Percentiles rank a stretch among this genome's conserved stretches.
Evolutionary conservation across 2,329 filamentous ascomycete genomes (phyloP).

Genomic region (Coniella vitis): DNA sequence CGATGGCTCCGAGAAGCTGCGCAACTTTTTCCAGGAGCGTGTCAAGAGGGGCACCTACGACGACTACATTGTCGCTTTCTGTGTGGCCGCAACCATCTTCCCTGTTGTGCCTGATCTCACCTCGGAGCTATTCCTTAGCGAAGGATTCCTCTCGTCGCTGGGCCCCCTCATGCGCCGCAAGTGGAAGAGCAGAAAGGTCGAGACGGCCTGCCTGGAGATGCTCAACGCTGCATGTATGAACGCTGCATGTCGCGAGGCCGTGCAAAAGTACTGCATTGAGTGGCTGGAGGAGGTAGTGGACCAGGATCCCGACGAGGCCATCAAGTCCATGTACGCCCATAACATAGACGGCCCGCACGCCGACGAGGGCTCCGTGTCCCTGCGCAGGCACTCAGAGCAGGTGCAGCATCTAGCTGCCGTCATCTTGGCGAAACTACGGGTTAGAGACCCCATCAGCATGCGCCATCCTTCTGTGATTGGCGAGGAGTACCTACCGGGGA

Average conservation of each 20-base stretch:
- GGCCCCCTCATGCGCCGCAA: conserved; percentile 70
- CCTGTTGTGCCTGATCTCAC: conserved; percentile 74
- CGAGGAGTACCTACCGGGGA: conserved; percentile 22
- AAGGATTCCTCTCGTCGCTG: conserved; percentile 75
- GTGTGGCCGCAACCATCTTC: conserved; percentile 82
- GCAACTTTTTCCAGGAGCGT: conserved; percentile 66
- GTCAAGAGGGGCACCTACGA: conserved; percentile 73
- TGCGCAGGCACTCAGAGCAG: conserved; percentile 53
- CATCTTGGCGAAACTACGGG: conserved; percentile 65
- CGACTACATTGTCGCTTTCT: conserved; percentile 86
- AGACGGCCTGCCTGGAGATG: conserved; percentile 80
- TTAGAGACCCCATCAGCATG: conserved; percentile 31
- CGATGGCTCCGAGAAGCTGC: conserved; percentile 61
- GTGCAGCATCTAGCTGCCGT: conserved; percentile 65
- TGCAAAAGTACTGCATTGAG: conserved; percentile 74
- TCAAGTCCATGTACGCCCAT: conserved; percentile 40
- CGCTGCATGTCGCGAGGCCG: conserved; percentile 70
- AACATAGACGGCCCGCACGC: conserved; percentile 50
- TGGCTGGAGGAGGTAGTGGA: conserved; percentile 84
- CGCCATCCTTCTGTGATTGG: conserved; percentile 17
- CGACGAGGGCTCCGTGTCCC: conserved; percentile 50
- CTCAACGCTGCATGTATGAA: conserved; percentile 90
- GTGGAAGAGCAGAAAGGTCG: conserved; percentile 79
- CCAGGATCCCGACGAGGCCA: conserved; percentile 55
- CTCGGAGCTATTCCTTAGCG: conserved; percentile 74